Conservation (phyloP, 1,284 basidiomycete species). For the Tausonia pullulans region DNA sequence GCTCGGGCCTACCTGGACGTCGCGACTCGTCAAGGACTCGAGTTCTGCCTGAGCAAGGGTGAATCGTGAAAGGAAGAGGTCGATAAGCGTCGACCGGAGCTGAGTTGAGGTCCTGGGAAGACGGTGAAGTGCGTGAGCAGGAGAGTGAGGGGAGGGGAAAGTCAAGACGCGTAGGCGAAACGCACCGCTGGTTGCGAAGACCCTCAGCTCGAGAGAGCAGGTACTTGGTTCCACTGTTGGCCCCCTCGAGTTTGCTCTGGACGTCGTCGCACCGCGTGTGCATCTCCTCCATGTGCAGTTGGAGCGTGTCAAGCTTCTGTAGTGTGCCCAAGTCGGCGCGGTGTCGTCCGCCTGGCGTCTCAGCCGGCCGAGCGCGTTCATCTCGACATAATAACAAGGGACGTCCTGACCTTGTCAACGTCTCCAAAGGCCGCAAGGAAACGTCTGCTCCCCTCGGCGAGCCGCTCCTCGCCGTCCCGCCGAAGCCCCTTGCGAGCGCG, state of each 20-base stretch:
- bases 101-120: constrained; percentile 41
- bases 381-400: background rate
- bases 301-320: constrained; percentile 66
- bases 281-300: constrained; percentile 66
- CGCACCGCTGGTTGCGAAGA: constrained; percentile 65
- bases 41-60: constrained; percentile 65
- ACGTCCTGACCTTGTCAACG: constrained; percentile 62
- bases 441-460: constrained; percentile 64
- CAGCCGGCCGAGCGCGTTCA: background rate
- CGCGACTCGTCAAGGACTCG: constrained; percentile 61
- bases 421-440: constrained; percentile 74
- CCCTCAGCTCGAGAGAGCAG: constrained; percentile 79
- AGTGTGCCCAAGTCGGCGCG: background rate
- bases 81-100: constrained; percentile 56
- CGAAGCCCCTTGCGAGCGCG: constrained; percentile 65
- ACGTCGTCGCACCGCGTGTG: constrained; percentile 68
- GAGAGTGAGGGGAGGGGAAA: background rate
- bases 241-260: constrained; percentile 60
- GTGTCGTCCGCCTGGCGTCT: background rate
- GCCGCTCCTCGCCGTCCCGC: constrained; percentile 67
- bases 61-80: constrained; percentile 70
- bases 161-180: background rate
- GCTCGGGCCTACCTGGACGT: constrained; percentile 56
- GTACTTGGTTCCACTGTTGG: constrained; percentile 65
- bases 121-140: background rate